Conservation (phyloP, 106 monocot species). For the Dioscorea zingiberensis region DNA sequence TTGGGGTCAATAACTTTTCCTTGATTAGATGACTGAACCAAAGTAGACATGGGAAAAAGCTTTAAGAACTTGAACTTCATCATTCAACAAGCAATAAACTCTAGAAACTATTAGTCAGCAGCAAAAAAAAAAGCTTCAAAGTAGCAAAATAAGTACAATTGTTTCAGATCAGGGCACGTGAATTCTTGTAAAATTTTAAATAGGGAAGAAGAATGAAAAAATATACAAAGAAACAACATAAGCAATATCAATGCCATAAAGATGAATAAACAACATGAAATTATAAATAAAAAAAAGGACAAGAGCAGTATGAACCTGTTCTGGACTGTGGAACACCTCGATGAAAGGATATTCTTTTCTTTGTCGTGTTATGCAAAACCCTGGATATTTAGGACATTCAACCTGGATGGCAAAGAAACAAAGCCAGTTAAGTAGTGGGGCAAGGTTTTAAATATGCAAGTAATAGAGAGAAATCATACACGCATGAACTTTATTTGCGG, state of each 20-base stretch:
- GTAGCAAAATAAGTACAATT: too few species aligned
- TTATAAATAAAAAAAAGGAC: not conserved
- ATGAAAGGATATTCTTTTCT: constrained; percentile 93
- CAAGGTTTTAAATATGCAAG: not conserved
- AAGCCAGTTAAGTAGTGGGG: too few species aligned
- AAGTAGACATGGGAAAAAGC: not conserved
- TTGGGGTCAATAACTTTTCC: constrained; percentile 59
- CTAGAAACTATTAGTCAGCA: too few species aligned
- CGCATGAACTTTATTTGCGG: constrained; percentile 67
- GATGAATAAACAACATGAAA: not conserved
- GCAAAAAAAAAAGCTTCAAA: not conserved
- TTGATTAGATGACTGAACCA: constrained; percentile 45
- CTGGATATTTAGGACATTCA: constrained; percentile 92
- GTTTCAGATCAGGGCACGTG: not conserved
- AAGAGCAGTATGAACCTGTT: constrained; percentile 43
- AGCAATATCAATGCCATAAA: not conserved
- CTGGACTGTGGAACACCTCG: constrained; percentile 86
- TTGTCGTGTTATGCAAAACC: constrained; percentile 90
- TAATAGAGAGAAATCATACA: constrained; percentile 19
- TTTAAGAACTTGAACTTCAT: not conserved
- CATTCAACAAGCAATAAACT: not conserved
- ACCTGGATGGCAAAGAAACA: constrained; percentile 32
- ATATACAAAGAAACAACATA: not conserved
- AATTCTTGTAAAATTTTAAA: not conserved
- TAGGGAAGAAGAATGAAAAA: not conserved